Conservation (phyloP, 1,139 yeast genomes). For the Candida sp. region DNA sequence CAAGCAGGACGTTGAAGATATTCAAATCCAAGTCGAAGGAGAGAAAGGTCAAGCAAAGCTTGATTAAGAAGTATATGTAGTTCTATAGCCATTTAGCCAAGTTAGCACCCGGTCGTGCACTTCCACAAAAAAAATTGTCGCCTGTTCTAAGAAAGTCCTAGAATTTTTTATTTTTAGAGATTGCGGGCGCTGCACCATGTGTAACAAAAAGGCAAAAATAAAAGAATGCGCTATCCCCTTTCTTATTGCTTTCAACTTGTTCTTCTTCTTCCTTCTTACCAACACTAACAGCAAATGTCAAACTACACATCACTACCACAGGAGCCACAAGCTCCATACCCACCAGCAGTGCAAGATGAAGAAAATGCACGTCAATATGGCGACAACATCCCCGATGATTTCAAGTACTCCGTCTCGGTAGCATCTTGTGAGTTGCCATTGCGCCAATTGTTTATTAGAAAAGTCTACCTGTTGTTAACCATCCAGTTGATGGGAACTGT, state of each 20-base stretch:
- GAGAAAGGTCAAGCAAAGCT: background rate
- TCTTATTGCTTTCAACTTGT: background rate
- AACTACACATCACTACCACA: constrained; percentile 11
- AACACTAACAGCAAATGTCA: background rate
- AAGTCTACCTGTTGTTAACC: constrained; percentile 75
- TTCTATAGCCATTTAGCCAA: no score
- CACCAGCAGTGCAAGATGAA: constrained; percentile 1
- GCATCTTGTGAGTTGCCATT: constrained; percentile 78
- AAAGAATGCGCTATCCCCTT: background rate
- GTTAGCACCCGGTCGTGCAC: background rate
- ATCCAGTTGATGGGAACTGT: constrained; percentile 69
- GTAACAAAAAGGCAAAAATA: background rate
- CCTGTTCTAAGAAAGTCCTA: background rate
- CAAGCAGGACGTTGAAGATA: constrained; percentile 6
- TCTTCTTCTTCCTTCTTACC: background rate
- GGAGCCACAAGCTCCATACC: constrained; percentile 9
- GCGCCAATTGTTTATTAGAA: constrained; percentile 76
- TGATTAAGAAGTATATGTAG: no score
- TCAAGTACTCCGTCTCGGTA: constrained; percentile 81
- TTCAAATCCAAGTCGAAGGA: background rate
- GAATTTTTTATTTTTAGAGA: background rate
- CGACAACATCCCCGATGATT: constrained; percentile 71
- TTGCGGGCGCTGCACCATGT: background rate
- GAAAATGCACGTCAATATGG: constrained; percentile 28
- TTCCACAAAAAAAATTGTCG: background rate